Evolutionary conservation across 2,329 filamentous ascomycete genomes (phyloP), one percentile per base, ranked within the genome.

Genomic region (Nothophoma quercina): DNA sequence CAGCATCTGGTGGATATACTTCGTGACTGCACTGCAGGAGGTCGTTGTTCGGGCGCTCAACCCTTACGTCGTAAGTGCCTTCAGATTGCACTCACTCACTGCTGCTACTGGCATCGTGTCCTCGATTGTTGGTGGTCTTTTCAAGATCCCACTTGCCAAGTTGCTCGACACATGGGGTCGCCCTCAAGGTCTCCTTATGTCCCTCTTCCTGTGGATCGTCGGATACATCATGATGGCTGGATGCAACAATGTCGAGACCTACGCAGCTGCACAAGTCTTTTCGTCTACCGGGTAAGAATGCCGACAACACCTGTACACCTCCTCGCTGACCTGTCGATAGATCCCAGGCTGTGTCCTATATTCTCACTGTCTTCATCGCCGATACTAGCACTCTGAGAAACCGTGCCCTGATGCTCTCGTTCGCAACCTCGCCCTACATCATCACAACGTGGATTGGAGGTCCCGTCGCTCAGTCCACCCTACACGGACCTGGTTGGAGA

Each of bases 301-400:
- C 22, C 79, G 78, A 42, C 10, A 16, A 13, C 23, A n/a, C n/a
- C n/a, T 10, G 10, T 15, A 39, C 21, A 25, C 7, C 21, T 23
- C 5, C 5, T 10, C 13, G 23, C 41, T 51, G 16, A 45, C 25
- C 8, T 19, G 7, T 16, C 33, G 15, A 33, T 9, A 56, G 56
- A 22, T 56, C 53, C 8, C 51, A 58, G 35, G 55, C 51, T 18
- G 59, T 63, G 1, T 56, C 51, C 5, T 88, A 87, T 62, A 80
- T 81, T 25, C 75, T 88, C 9, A 81, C 81, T 51, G 81, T 90
- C 18, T 85, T 89, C 60, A 83, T 88, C 46, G 85, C 86, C 19
- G 88, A 90, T 60, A 88, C 85, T 1, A 85, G 86, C 1, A 79
- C 79, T 15, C 75, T 90, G 26, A 78, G 81, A 47, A 87, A 88